phyloP scores from a whole-genome alignment of 441 rosid genomes.

The Codiaeum variegatum region DNA sequence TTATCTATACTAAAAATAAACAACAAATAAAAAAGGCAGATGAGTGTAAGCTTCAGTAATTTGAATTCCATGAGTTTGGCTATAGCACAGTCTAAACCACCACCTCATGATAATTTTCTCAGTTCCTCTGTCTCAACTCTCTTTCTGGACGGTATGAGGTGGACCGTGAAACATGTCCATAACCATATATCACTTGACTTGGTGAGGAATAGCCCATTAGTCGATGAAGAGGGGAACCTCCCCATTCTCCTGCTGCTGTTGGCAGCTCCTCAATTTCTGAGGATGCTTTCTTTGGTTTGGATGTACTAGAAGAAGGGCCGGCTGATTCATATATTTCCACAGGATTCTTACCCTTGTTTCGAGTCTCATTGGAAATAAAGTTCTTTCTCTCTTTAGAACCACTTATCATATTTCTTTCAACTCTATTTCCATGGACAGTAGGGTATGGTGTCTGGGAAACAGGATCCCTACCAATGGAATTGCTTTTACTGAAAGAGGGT shows the following conservation, averaged over 20 bases:
- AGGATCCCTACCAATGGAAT: slow-evolving; percentile 32
- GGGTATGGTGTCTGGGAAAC: slow-evolving; percentile 18
- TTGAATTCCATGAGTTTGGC: background rate
- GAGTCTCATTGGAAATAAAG: slow-evolving; percentile 25
- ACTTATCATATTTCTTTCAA: slow-evolving; percentile 22
- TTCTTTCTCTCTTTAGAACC: slow-evolving; percentile 27
- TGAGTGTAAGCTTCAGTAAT: background rate
- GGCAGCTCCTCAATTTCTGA: slow-evolving; percentile 43
- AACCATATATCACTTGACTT: slow-evolving; percentile 40
- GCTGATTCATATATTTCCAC: slow-evolving; percentile 29
- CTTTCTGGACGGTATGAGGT: slow-evolving; percentile 11
- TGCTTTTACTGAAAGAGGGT: slow-evolving; percentile 33
- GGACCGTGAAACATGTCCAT: slow-evolving; percentile 17
- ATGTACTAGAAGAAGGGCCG: slow-evolving; percentile 24
- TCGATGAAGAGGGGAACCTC: slow-evolving; percentile 67
- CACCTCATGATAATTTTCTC: background rate
- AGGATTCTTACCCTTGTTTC: slow-evolving; percentile 28
- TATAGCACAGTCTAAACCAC: background rate
- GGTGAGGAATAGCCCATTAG: slow-evolving; percentile 86
- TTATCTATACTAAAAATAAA: slow-evolving; percentile 10
- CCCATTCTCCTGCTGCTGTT: slow-evolving; percentile 32
- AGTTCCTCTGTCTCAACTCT: slow-evolving; percentile 5
- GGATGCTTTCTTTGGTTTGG: slow-evolving; percentile 30
- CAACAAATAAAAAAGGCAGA: background rate
- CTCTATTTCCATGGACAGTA: slow-evolving; percentile 17